A percentile compares a stretch with the other conserved stretches of the same genome.
phyloP scores from a whole-genome alignment of 73 alveolate genomes.

The Symbiodinium pilosum region DNA sequence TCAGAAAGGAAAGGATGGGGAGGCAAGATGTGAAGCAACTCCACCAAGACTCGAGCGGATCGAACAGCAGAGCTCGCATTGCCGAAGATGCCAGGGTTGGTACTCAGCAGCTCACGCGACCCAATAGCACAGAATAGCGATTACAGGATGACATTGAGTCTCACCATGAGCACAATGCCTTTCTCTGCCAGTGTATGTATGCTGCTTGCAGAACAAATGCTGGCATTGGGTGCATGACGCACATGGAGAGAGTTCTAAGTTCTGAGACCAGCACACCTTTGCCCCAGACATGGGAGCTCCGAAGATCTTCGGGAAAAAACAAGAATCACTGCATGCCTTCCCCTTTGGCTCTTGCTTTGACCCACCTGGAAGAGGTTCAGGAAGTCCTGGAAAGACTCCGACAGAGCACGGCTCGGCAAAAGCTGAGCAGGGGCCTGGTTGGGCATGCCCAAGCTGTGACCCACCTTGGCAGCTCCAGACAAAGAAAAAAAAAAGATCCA shows the following conservation, averaged over 20 bases:
- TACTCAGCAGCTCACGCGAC: neutral
- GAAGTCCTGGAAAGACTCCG: constrained; percentile 17
- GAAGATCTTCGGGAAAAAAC: neutral
- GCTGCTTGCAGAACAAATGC: too few relatives aligned
- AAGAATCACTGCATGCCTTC: too few relatives aligned
- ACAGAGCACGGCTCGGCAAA: neutral
- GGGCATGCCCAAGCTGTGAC: constrained; percentile 81
- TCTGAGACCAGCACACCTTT: neutral
- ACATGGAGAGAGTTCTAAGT: too few relatives aligned
- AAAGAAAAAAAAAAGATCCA: too few relatives aligned
- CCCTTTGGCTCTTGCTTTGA: too few relatives aligned
- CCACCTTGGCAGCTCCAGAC: constrained; percentile 31
- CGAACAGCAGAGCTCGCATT: constrained; percentile 35
- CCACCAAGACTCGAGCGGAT: constrained; percentile 10
- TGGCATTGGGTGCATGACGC: too few relatives aligned
- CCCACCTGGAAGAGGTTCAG: constrained; percentile 61
- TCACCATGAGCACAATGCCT: too few relatives aligned
- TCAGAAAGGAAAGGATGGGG: neutral
- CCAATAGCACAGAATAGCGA: neutral
- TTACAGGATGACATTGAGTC: neutral
- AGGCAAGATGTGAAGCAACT: neutral
- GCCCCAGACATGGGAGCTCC: constrained; percentile 59
- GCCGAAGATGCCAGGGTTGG: constrained; percentile 43
- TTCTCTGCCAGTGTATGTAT: too few relatives aligned
- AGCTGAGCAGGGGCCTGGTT: constrained; percentile 7